Evolutionary conservation across 192 early-diverging fungal species (phyloP), one percentile per base, ranked within the genome.

Genomic region (Rhizophagus clarus): DNA sequence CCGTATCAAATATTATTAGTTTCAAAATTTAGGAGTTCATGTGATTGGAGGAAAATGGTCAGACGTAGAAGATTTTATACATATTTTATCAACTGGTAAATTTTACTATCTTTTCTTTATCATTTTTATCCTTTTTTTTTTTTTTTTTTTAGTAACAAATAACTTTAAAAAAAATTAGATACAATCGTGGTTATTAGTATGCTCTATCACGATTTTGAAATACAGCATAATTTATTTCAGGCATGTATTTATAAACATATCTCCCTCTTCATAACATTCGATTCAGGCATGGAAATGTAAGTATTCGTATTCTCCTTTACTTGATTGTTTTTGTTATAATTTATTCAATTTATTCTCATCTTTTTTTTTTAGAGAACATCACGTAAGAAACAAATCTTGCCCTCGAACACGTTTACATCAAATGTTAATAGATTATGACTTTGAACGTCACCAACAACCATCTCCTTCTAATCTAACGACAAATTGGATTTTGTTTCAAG

Each of bases 401-500:
- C 67, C 67, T 69, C 2, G 67, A 3, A 69, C 67, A 0, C 11
- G 67, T 11, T 17, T 69, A 15, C 67, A 69, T 69, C 29, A 69
- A n/a, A 14, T 22, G 12, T 32, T 69, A 10, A 69, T 69, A 4
- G 67, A 69, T 22, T 69, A 69, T 42, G 26, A 69, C 12, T 15
- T 14, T 51, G 40, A 42, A 10, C 10, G 40, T 10, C 1, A 10
- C 10, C 40, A 42, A 10, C 7, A 42, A 42, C 0, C 40, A 9
- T 7, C 40, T 64, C n/a, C 2, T 1, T 11, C 4, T 64, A 26
- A 64, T 0, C 66, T 40, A 40, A 34, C 5, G 42, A 69, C 29
- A 6, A 31, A 69, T 37, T 69, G 67, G 67, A 40, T 69, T 22
- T 22, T 69, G 29, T 69, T 69, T 8, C 67, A 69, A 69, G 67